These are phyloP conservation scores for Lipomyces starkeyi DNA, from an alignment of 805 yeast species.

Conservation along the genomic window DNA sequence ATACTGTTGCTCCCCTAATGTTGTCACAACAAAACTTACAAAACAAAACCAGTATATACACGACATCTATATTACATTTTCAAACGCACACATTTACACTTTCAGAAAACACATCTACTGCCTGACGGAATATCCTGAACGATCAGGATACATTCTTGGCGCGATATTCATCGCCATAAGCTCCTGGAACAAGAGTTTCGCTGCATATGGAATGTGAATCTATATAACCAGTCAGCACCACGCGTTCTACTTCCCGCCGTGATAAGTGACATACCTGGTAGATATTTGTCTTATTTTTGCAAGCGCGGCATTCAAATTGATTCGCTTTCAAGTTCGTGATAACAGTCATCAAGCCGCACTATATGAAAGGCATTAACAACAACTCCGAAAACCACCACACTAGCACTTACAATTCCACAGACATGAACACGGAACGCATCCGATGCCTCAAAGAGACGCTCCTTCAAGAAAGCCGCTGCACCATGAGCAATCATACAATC, in stretches of 20 bases:
- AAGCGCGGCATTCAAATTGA: slow-evolving; percentile 97
- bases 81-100: background rate
- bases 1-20: background rate
- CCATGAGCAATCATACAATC: slow-evolving; percentile 99
- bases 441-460: slow-evolving; percentile 97
- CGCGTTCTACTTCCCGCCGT: slow-evolving; percentile 42
- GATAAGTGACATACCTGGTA: slow-evolving; percentile 62
- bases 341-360: slow-evolving; percentile 96
- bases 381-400: background rate
- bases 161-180: slow-evolving; percentile 97
- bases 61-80: slow-evolving; percentile 9
- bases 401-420: slow-evolving; percentile 69
- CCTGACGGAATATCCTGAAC: slow-evolving; percentile 60
- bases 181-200: slow-evolving; percentile 96
- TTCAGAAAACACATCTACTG: background rate
- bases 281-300: slow-evolving; percentile 97
- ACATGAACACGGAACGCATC: slow-evolving; percentile 98
- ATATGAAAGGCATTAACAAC: slow-evolving; percentile 7
- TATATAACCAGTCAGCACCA: background rate
- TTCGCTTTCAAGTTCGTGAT: slow-evolving; percentile 96
- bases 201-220: slow-evolving; percentile 93
- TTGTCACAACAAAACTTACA: background rate
- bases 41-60: slow-evolving; percentile 5
- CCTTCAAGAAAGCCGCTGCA: slow-evolving; percentile 97
- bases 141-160: slow-evolving; percentile 95